Evolutionary conservation across 2,329 filamentous ascomycete species (phyloP).

Genomic region (Cladosporium velox): DNA sequence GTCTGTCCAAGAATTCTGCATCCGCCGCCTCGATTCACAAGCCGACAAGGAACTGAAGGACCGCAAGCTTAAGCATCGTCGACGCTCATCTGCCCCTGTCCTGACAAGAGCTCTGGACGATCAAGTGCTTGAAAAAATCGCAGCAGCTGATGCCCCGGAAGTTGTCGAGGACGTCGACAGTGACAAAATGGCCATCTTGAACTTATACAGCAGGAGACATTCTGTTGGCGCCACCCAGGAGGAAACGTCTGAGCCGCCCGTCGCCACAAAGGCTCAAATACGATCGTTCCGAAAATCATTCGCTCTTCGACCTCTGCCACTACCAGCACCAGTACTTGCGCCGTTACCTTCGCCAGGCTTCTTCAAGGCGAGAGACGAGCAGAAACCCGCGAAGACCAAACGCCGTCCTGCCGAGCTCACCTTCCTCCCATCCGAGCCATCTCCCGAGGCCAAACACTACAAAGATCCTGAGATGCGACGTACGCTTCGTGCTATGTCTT

Average conservation of each 20-base stretch:
- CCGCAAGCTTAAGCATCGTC: conserved; percentile 6
- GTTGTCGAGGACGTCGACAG: conserved; percentile 12
- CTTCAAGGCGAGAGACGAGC: conserved; percentile 14
- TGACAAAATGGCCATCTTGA: conserved; percentile 23
- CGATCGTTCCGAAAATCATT: conserved; percentile 27
- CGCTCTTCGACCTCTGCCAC: conserved; percentile 31
- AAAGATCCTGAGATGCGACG: conserved; percentile 85
- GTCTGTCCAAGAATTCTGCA: conserved; percentile 22
- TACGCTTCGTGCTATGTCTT: conserved; percentile 81
- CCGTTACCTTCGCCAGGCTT: conserved; percentile 28
- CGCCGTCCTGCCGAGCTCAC: conserved; percentile 11
- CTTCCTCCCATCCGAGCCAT: not conserved
- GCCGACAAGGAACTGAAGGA: not conserved
- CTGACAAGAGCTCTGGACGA: conserved; percentile 6
- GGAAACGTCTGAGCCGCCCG: conserved; percentile 9
- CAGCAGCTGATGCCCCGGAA: not conserved
- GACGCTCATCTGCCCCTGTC: conserved; percentile 11
- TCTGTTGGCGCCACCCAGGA: conserved; percentile 5
- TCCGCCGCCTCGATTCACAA: conserved; percentile 6
- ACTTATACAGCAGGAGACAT: conserved; percentile 12
- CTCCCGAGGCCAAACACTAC: conserved; percentile 62
- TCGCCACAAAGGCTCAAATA: conserved; percentile 9
- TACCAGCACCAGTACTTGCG: conserved; percentile 34
- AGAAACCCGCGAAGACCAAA: not conserved
- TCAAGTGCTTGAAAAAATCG: not conserved